A percentile compares a stretch with the other conserved stretches of the same genome.
Evolutionary conservation across 306 rosid genomes (phyloP).

Genomic region (Lathyrus oleraceus): DNA sequence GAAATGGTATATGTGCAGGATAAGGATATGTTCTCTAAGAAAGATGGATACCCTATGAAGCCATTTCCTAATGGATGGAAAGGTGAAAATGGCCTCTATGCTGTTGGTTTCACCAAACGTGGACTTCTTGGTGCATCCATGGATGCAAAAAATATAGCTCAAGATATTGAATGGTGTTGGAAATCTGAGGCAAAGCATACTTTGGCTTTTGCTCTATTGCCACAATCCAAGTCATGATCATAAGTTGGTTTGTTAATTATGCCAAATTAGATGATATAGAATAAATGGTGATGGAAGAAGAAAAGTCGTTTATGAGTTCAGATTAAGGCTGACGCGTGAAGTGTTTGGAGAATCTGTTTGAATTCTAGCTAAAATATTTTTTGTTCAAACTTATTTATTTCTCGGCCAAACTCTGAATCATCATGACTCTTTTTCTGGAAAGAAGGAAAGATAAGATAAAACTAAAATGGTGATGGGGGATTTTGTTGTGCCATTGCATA

Average conservation of each 20-base stretch:
- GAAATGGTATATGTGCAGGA: constrained; percentile 48
- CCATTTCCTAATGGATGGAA: constrained; percentile 87
- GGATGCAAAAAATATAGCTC: constrained; percentile 72
- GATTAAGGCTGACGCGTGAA: too few species aligned
- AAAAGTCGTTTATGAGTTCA: too few species aligned
- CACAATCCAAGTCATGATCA: constrained; percentile 26
- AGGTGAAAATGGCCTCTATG: constrained; percentile 76
- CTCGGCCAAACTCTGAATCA: too few species aligned
- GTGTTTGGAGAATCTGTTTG: too few species aligned
- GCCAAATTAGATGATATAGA: background rate
- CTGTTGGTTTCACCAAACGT: constrained; percentile 86
- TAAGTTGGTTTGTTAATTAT: background rate
- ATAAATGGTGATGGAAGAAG: constrained; percentile 20
- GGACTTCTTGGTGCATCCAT: constrained; percentile 80
- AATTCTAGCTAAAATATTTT: too few species aligned
- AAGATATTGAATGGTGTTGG: constrained; percentile 70
- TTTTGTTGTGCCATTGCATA: constrained; percentile 19
- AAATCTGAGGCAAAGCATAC: constrained; percentile 61
- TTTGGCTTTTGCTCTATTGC: constrained; percentile 35
- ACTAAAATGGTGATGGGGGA: constrained; percentile 20
- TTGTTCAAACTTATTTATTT: too few species aligned
- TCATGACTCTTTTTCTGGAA: too few species aligned
- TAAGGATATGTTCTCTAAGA: constrained; percentile 63
- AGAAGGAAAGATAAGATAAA: too few species aligned
- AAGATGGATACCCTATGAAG: constrained; percentile 67